These are phyloP conservation scores for Podospora sp. DNA, from an alignment of 495 filamentous ascomycete genomes.

Conservation along the genomic window DNA sequence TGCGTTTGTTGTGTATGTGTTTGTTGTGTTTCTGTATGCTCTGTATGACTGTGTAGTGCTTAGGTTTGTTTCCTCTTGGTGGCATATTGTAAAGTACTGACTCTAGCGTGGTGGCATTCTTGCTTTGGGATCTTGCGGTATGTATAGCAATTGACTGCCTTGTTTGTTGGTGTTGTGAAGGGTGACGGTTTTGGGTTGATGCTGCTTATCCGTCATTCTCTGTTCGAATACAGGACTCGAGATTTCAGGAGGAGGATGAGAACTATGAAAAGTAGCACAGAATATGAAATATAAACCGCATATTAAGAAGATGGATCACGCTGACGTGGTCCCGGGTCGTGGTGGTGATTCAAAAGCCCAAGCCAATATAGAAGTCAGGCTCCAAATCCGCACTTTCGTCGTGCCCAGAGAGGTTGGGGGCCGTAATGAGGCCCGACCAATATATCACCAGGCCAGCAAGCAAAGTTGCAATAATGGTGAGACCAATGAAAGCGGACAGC, in stretches of 20 bases:
- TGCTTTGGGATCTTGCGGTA: neutral
- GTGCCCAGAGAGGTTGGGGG: neutral
- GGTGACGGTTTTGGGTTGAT: too few relatives aligned
- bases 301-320: neutral
- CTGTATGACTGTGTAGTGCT: neutral
- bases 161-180: too few relatives aligned
- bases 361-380: neutral
- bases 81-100: neutral
- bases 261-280: too few relatives aligned
- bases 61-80: neutral
- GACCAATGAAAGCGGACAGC: neutral
- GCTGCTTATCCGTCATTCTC: too few relatives aligned
- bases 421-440: neutral
- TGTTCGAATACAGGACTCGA: too few relatives aligned
- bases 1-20: neutral
- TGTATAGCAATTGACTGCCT: neutral
- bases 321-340: neutral
- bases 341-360: neutral
- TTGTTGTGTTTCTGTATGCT: conserved; percentile 5
- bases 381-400: neutral
- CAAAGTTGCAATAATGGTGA: neutral
- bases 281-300: neutral
- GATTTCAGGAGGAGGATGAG: too few relatives aligned
- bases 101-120: neutral
- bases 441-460: neutral